Evolutionary conservation across 1,284 basidiomycete genomes (phyloP).

Genomic region (Cryptococcus jaspeensis): DNA sequence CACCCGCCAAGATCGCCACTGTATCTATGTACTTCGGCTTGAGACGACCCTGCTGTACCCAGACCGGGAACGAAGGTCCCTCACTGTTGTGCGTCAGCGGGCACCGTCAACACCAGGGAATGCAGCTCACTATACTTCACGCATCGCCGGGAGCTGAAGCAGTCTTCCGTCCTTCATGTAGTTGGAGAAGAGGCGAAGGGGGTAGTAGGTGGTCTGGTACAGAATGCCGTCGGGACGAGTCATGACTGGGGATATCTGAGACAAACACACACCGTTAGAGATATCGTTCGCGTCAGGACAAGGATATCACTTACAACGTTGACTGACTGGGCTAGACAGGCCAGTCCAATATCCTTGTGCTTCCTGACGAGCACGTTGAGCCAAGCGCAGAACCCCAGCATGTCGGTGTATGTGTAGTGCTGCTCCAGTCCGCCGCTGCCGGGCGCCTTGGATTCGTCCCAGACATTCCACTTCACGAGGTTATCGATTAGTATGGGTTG

Average conservation of each 20-base stretch:
- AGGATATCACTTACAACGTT: constrained; percentile 30
- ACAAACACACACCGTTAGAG: background rate
- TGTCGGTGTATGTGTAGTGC: constrained; percentile 61
- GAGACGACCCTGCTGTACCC: too few species aligned
- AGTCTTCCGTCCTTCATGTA: too few species aligned
- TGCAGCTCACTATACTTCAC: too few species aligned
- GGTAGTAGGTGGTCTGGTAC: too few species aligned
- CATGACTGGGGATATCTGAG: background rate
- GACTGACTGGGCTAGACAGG: constrained; percentile 62
- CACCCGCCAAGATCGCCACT: too few species aligned
- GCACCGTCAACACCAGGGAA: too few species aligned
- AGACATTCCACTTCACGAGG: constrained; percentile 19
- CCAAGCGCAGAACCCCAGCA: constrained; percentile 61
- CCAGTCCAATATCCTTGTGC: constrained; percentile 61
- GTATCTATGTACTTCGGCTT: too few species aligned
- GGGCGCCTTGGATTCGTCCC: constrained; percentile 51
- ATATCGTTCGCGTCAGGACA: background rate
- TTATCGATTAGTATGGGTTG: constrained; percentile 56
- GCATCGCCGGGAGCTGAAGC: too few species aligned
- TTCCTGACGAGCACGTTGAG: constrained; percentile 63
- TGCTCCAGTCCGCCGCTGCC: constrained; percentile 58
- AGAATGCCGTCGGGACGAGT: too few species aligned
- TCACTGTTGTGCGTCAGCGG: too few species aligned
- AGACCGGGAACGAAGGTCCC: too few species aligned
- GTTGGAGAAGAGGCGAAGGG: too few species aligned